Percentiles rank a stretch among this genome's conserved stretches.
These are phyloP conservation scores for Hypoxylon fuscum DNA, from an alignment of 495 filamentous ascomycete genomes.

Conservation along the genomic window DNA sequence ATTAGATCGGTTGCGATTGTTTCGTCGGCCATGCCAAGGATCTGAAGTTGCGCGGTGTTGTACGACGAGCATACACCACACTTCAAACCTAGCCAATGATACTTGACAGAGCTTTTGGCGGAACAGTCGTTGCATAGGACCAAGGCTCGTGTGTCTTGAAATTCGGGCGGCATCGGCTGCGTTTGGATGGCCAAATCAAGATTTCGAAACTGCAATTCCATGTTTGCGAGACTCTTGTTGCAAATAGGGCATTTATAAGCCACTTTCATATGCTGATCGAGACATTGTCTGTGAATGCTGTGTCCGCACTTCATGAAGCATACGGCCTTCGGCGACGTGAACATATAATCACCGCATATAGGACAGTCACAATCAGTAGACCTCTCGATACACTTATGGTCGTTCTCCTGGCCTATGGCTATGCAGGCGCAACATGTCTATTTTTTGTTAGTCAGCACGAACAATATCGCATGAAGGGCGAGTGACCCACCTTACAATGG, in stretches of 20 bases:
- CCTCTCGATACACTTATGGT: constrained; percentile 91
- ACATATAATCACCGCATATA: constrained; percentile 98
- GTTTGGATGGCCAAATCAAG: constrained; percentile 82
- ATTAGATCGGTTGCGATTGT: constrained; percentile 45
- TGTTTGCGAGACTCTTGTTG: constrained; percentile 91
- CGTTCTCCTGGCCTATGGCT: constrained; percentile 77
- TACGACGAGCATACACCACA: constrained; percentile 86
- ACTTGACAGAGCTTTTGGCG: constrained; percentile 81
- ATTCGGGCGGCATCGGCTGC: constrained; percentile 92
- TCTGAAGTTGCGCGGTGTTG: constrained; percentile 79
- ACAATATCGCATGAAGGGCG: background rate
- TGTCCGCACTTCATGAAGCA: constrained; percentile 97
- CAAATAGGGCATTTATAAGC: constrained; percentile 97
- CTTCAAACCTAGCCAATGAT: constrained; percentile 95
- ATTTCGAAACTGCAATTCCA: constrained; percentile 94
- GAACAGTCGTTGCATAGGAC: constrained; percentile 95
- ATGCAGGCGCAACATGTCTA: constrained; percentile 93
- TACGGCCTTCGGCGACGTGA: constrained; percentile 86
- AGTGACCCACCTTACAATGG: constrained; percentile 85
- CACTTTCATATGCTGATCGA: constrained; percentile 80
- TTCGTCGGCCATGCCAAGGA: constrained; percentile 49
- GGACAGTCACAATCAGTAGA: constrained; percentile 96
- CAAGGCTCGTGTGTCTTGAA: constrained; percentile 78
- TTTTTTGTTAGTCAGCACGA: constrained; percentile 13
- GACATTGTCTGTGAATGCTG: constrained; percentile 90